Evolutionary conservation across 306 rosid species (phyloP), one percentile per base, ranked within the genome.

Genomic region (Boehmeria nivea): DNA sequence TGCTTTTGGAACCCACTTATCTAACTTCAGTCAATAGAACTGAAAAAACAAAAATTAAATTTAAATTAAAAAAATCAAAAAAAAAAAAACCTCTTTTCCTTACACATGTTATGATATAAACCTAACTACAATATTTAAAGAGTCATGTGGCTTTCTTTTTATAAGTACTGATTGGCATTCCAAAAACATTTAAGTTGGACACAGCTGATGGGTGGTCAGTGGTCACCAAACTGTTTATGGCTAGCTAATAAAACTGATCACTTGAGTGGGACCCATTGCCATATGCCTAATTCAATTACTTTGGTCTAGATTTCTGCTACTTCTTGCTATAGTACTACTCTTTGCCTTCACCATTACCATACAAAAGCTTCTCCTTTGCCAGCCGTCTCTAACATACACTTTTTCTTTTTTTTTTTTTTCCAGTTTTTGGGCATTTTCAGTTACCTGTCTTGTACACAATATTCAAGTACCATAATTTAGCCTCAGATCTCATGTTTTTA

Each of bases 91-190:
- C n/a, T n/a, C n/a, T n/a, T n/a, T n/a, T n/a, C n/a, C n/a, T n/a
- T n/a, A 31, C 36, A 31, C 5, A 31, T 31, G 36, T 4, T n/a
- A 31, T 28, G 4, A 9, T 18, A 33, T 13, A 27, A 46, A 4
- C 54, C 61, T 36, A 37, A 49, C 26, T 39, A 34, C 8, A 19
- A 13, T 18, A 31, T 22, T 40, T 44, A 38, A 31, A 25, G 13
- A 51, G 43, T n/a, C 61, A 51, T 24, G 55, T 71, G 53, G 18
- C 40, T 39, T 67, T 22, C 3, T 22, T 17, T 53, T 27, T 31
- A 27, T 17, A 33, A 53, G 14, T 17, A 44, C 15, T 53, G 61
- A 31, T 4, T 31, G 36, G 36, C 36, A 31, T 31, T 31, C 36
- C 36, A 31, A 31, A 31, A 31, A 31, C 36, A 31, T 64, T 34